Evolutionary conservation across 257 asterid genomes (phyloP).

Genomic region (Nicotiana sylvestris): DNA sequence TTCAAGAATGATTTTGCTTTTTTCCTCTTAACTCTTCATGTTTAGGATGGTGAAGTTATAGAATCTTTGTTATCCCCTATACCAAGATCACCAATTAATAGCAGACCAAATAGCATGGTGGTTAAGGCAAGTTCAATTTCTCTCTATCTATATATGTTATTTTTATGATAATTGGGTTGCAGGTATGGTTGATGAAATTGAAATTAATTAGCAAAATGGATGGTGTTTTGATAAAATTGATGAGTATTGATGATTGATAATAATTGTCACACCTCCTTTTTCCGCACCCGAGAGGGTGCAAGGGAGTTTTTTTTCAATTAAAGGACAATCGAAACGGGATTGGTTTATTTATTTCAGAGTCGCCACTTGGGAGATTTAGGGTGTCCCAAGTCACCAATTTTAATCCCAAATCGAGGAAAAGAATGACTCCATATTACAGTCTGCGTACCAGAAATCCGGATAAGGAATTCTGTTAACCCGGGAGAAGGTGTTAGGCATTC

Average conservation of each 20-base stretch:
- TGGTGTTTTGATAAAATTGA: background rate
- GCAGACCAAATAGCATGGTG: slow-evolving; percentile 79
- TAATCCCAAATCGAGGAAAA: too few species aligned
- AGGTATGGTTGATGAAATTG: background rate
- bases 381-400: too few species aligned
- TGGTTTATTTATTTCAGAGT: too few species aligned
- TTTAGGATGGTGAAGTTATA: slow-evolving; percentile 41
- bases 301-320: too few species aligned
- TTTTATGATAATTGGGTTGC: background rate
- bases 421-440: too few species aligned
- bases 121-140: slow-evolving; percentile 45
- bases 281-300: too few species aligned
- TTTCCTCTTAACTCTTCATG: background rate
- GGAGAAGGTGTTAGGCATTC: too few species aligned
- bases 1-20: background rate
- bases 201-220: background rate
- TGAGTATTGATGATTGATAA: background rate
- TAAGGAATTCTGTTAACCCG: too few species aligned
- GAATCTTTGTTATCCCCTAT: slow-evolving; percentile 30
- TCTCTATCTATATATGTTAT: background rate
- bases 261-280: too few species aligned
- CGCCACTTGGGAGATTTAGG: too few species aligned
- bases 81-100: slow-evolving; percentile 37
- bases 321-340: too few species aligned
- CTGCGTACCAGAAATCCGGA: too few species aligned